A percentile compares a stretch with the other conserved stretches of the same genome.
Evolutionary conservation across 129 eudicot genomes (phyloP).

Genomic region (Logfia minima): DNA sequence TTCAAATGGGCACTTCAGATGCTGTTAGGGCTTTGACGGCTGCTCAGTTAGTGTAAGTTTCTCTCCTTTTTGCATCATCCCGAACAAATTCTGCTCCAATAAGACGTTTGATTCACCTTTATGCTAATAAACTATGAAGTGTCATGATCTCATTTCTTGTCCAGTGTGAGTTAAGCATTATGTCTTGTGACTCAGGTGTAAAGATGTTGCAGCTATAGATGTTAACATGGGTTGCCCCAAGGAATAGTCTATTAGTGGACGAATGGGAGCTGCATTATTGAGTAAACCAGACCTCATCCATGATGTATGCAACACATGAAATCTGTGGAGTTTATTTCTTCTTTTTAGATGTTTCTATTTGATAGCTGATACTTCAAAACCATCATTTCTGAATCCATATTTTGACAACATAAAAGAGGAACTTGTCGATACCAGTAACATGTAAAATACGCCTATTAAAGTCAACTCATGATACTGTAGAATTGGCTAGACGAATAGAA

Average conservation of each 20-base stretch:
- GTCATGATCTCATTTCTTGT: not conserved
- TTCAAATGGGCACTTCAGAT: slow-evolving; percentile 94
- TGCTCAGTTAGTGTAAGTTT: slow-evolving; percentile 74
- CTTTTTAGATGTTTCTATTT: not conserved
- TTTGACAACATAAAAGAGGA: slow-evolving; percentile 80
- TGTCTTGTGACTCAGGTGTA: slow-evolving; percentile 48
- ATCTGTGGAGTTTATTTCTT: not conserved
- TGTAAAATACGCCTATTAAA: slow-evolving; percentile 83
- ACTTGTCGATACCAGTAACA: slow-evolving; percentile 74
- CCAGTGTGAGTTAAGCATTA: not conserved
- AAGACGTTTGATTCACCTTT: not conserved
- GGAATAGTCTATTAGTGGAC: slow-evolving; percentile 82
- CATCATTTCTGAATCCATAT: slow-evolving; percentile 46
- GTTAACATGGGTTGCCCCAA: slow-evolving; percentile 92
- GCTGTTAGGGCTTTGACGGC: slow-evolving; percentile 85
- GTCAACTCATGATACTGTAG: slow-evolving; percentile 69
- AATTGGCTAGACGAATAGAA: too few relatives aligned
- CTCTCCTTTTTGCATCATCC: not conserved
- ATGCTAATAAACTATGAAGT: not conserved
- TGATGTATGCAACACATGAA: slow-evolving; percentile 52
- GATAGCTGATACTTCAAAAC: not conserved
- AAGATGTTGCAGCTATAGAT: slow-evolving; percentile 80
- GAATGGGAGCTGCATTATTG: slow-evolving; percentile 91
- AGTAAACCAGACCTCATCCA: slow-evolving; percentile 81
- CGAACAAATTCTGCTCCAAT: not conserved